A percentile compares a stretch with the other conserved stretches of the same genome.
Conservation (phyloP, 345 rosid species). For the Hypericum androsaemum region DNA sequence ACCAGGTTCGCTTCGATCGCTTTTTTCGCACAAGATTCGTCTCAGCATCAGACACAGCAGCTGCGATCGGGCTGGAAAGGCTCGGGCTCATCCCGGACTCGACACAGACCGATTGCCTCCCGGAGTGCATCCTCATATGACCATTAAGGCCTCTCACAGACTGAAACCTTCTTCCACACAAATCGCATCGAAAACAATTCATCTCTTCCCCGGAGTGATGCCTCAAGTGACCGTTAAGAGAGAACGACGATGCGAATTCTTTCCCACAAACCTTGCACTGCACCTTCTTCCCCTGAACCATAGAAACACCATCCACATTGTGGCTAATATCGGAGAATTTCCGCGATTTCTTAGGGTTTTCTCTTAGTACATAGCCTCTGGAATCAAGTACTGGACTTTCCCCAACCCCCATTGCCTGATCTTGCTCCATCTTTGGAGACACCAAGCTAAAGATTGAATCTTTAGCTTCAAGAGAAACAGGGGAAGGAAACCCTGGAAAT, state of each 20-base stretch:
- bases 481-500: too few relatives aligned
- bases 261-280: conserved; percentile 29
- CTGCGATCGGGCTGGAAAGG: too few relatives aligned
- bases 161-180: conserved; percentile 38
- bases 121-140: conserved; percentile 28
- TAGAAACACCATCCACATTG: not conserved
- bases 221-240: conserved; percentile 48
- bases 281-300: conserved; percentile 5
- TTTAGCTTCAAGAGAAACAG: too few relatives aligned
- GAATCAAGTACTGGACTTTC: too few relatives aligned
- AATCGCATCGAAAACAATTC: conserved; percentile 27
- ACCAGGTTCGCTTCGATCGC: too few relatives aligned
- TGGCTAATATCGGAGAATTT: conserved; percentile 28
- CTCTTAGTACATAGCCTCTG: conserved; percentile 38
- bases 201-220: conserved; percentile 36
- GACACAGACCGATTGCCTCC: conserved; percentile 6
- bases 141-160: conserved; percentile 22
- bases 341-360: conserved; percentile 59
- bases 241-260: conserved; percentile 27
- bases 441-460: too few relatives aligned
- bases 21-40: too few relatives aligned
- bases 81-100: conserved; percentile 17
- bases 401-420: too few relatives aligned
- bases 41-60: too few relatives aligned
- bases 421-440: too few relatives aligned